These are phyloP conservation scores for Acacia crassicarpa DNA, from an alignment of 306 rosid species.

Conservation along the genomic window DNA sequence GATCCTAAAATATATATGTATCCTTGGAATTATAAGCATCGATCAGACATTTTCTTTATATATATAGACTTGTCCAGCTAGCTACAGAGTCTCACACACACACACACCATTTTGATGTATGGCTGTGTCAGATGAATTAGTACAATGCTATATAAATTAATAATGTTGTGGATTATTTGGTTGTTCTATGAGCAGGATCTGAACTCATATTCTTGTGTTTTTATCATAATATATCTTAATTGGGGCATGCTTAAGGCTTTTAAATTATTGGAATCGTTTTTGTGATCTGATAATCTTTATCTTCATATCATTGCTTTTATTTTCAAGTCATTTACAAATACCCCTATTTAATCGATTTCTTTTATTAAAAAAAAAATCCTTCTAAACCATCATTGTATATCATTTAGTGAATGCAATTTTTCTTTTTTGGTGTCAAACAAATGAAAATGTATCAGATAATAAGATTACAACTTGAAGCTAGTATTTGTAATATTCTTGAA, in stretches of 20 bases:
- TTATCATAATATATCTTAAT: neutral
- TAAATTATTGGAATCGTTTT: neutral
- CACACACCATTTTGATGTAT: neutral
- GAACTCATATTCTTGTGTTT: neutral
- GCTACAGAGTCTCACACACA: neutral
- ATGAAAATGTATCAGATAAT: neutral
- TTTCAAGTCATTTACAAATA: neutral
- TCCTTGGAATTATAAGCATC: neutral
- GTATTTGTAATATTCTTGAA: neutral
- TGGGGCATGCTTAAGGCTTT: neutral
- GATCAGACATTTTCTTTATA: too few relatives aligned
- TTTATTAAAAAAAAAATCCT: too few relatives aligned
- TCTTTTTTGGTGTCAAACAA: neutral
- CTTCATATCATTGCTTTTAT: neutral
- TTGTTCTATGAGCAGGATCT: neutral
- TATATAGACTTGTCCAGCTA: neutral
- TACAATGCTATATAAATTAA: neutral
- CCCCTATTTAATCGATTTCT: neutral
- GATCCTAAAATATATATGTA: neutral
- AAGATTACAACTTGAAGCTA: neutral
- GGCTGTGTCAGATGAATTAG: neutral
- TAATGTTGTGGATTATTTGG: neutral
- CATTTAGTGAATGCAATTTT: neutral
- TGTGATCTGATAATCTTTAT: neutral
- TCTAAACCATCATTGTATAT: neutral